Evolutionary conservation across 768 basidiomycete species (phyloP), one percentile per base, ranked within the genome.

Genomic region (Phaffia australis): DNA sequence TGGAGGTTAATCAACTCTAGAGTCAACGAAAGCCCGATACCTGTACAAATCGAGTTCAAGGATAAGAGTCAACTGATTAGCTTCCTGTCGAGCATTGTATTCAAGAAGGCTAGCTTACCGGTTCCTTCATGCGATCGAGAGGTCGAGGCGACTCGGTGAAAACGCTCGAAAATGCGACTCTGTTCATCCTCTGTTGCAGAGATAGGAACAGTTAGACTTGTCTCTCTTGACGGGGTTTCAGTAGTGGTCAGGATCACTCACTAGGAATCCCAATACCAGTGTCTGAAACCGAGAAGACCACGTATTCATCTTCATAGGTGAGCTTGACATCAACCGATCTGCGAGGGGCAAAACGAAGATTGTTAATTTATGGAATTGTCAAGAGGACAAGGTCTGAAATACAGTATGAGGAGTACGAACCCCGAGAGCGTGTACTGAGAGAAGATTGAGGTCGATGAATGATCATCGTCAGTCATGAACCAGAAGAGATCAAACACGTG

Each of bases 241-340:
- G 11, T 42, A 42, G 35, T 5, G 4, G 11, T 11, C 11, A 42
- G 35, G 35, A 11, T 42, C 11, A 42, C 35, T 29, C 19, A 19
- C 47, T 23, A 4, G 60, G 60, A 21, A 62, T 62, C 27, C 60
- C 60, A n/a, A 62, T 51, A 29, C 60, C 60, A 49, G 60, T 51
- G 52, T 49, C 60, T 14, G 47, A 27, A 9, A 49, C 60, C 1
- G n/a, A 5, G 5, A 62, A 49, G 18, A 51, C 49, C 23, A 62
- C 46, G 3, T 51, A 51, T 7, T 51, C 49, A 51, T 50, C 27
- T 18, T 30, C 25, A 27, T 62, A 62, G 2, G 27, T 27, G 50
- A 52, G 29, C 15, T 11, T 46, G 60, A 62, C 60, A 6, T 29
- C 19, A 35, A 62, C 42, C 0, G 27, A 19, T 14, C 60, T 42